Evolutionary conservation across 164 flowering plant species (phyloP), one percentile per base, ranked within the genome.

Genomic region (Magnolia officinalis): DNA sequence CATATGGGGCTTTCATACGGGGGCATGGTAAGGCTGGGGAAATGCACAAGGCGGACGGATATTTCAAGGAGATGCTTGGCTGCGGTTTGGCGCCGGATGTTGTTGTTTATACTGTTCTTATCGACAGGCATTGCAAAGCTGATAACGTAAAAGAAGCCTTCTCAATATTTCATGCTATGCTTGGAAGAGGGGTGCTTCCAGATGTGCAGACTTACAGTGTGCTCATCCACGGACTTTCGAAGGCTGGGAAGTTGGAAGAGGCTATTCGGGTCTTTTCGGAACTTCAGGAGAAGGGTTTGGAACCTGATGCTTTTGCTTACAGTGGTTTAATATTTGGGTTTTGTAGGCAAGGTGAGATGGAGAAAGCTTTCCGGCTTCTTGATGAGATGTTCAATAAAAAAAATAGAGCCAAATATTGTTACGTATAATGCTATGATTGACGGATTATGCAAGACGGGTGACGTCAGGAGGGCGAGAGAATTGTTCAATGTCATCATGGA

Each of bases 1-100:
- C 93, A 7, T 94, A 88, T 80, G 92, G 92, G 58, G 88, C 96
- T 74, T 84, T 94, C 37, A 81, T 94, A 6, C 76, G 79, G 72
- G 72, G 94, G 86, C 86, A 89, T 83, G 67, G 87, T 67, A 87
- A 87, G 78, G 80, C 75, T 16, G 91, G 91, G 72, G 81, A 87
- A 71, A 86, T 90, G 88, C 74, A 80, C 19, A 74, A 76, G 10
- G 98, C 95, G 10, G 79, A 84, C 37, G 72, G 70, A 74, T 88
- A 85, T 80, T 89, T 91, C 67, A 76, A 23, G 37, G 87, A 90
- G 82, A 89, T 93, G 93, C 75, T 87, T 31, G 82, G 69, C 74
- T 80, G 77, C 72, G 91, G 91, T 71, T 73, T 93, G 59, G 69
- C 68, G 29, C 92, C 96, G 18, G 87, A 86, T 84, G 83, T 79